Percentiles rank a stretch among this genome's conserved stretches.
Conservation (phyloP, 768 basidiomycete genomes). For the Arthromyces matolae region DNA sequence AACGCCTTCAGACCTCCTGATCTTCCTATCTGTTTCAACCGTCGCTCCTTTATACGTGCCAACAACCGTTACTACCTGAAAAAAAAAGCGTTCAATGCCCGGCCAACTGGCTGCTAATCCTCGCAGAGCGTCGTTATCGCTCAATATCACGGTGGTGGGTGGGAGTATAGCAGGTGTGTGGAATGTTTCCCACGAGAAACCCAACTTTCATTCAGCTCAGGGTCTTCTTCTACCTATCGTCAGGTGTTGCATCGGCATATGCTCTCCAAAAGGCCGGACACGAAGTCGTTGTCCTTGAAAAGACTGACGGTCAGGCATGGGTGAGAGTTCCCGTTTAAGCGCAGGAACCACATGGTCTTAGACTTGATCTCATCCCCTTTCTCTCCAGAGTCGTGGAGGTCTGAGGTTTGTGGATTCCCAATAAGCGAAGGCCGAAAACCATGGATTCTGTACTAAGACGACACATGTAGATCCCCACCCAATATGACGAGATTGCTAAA, state of each 20-base stretch:
- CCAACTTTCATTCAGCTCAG: no score
- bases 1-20: no score
- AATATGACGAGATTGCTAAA: slow-evolving; percentile 55
- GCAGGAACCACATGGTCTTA: neutral
- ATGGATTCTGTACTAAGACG: neutral
- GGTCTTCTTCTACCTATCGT: neutral
- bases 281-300: slow-evolving; percentile 55
- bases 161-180: slow-evolving; percentile 41
- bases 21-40: no score
- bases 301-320: slow-evolving; percentile 37
- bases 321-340: slow-evolving; percentile 25
- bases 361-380: no score
- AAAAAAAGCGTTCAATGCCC: no score
- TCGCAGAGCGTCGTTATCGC: slow-evolving; percentile 23
- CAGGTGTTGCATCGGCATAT: slow-evolving; percentile 54
- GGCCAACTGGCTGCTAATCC: slow-evolving; percentile 22
- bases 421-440: neutral
- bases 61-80: no score
- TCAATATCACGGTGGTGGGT: slow-evolving; percentile 40
- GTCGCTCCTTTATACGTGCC: no score
- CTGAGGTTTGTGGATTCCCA: slow-evolving; percentile 27
- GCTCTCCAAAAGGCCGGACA: slow-evolving; percentile 56
- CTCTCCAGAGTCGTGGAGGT: slow-evolving; percentile 36
- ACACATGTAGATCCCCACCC: slow-evolving; percentile 49
- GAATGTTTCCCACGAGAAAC: slow-evolving; percentile 4